These are phyloP conservation scores for Candida loeiensis DNA, from an alignment of 805 yeast genomes.

Conservation along the genomic window DNA sequence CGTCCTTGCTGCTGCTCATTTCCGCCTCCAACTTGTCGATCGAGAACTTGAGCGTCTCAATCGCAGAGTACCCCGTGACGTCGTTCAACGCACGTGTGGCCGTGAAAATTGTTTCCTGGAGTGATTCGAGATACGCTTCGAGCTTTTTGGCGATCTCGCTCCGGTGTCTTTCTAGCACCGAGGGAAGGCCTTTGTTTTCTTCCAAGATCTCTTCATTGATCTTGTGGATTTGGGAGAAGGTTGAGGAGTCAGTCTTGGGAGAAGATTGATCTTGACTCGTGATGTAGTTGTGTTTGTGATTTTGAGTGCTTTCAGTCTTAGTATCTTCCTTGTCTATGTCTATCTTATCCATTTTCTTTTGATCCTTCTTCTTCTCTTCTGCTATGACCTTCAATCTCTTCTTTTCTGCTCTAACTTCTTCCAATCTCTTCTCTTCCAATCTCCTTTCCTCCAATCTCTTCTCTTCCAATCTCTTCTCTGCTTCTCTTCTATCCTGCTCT, in stretches of 20 bases:
- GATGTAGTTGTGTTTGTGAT: not conserved
- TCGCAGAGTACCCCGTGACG: slow-evolving; percentile 84
- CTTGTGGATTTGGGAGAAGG: slow-evolving; percentile 2
- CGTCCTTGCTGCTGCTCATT: slow-evolving; percentile 45
- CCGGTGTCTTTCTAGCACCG: slow-evolving; percentile 41
- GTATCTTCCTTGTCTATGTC: not conserved
- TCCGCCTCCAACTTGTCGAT: slow-evolving; percentile 56
- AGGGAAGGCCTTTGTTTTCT: slow-evolving; percentile 40
- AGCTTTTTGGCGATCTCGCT: slow-evolving; percentile 37
- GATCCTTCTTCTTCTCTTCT: not conserved
- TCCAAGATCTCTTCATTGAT: slow-evolving; percentile 10
- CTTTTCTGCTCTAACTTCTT: not conserved
- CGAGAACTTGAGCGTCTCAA: slow-evolving; percentile 63
- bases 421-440: not conserved
- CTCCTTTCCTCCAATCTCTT: not conserved
- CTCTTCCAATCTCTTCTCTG: not conserved
- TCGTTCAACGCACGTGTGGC: slow-evolving; percentile 76
- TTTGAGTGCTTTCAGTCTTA: slow-evolving; percentile 6
- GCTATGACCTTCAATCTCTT: too few relatives aligned
- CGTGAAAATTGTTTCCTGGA: slow-evolving; percentile 54
- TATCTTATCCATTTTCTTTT: not conserved
- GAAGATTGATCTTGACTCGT: not conserved
- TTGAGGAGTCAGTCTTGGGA: not conserved
- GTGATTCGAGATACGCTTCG: slow-evolving; percentile 48
- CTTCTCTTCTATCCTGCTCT: slow-evolving; percentile 8